These are phyloP conservation scores for Phalaenopsis equestris DNA, from an alignment of 106 monocot genomes.

Conservation along the genomic window DNA sequence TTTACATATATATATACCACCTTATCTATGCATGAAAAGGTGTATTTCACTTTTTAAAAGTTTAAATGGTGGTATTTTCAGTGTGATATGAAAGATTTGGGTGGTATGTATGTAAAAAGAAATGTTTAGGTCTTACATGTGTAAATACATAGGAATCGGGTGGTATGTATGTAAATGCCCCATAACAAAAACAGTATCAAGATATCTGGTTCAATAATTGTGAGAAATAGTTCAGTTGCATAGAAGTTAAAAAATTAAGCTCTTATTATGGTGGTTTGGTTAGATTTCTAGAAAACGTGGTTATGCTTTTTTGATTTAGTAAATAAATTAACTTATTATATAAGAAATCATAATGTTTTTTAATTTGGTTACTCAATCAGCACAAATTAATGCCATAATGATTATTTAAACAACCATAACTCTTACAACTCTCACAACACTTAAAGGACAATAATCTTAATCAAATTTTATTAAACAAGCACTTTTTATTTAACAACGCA, in stretches of 20 bases:
- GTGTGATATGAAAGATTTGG: no score
- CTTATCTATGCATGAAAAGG: no score
- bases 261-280: neutral
- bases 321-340: neutral
- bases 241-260: neutral
- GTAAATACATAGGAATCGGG: no score
- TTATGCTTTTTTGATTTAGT: neutral
- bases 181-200: neutral
- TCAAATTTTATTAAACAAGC: neutral
- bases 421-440: neutral
- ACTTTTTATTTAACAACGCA: neutral
- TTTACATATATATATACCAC: no score
- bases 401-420: neutral
- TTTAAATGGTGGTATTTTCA: no score
- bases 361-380: neutral
- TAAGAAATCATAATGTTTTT: neutral
- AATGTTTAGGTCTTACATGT: no score
- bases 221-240: slow-evolving; percentile 1
- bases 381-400: neutral
- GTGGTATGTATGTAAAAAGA: no score
- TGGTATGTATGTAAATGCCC: no score
- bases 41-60: no score
- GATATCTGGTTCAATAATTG: neutral
- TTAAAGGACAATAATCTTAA: neutral
- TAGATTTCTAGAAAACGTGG: neutral